Evolutionary conservation across 2,329 filamentous ascomycete species (phyloP).

Genomic region (Ophiostoma sp.): DNA sequence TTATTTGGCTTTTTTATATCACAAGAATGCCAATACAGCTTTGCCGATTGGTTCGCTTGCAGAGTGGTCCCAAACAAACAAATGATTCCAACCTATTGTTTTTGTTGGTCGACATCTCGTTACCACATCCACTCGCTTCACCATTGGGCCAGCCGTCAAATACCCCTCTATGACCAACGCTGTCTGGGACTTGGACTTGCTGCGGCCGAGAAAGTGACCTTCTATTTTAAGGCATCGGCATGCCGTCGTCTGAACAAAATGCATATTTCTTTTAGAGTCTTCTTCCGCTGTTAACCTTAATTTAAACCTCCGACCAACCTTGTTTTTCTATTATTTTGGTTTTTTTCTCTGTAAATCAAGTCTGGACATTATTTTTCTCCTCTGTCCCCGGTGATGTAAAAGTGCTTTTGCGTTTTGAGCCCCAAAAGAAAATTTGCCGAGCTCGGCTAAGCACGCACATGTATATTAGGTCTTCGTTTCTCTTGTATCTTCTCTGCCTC

Average conservation of each 20-base stretch:
- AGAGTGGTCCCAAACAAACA: neutral
- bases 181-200: neutral
- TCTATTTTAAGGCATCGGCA: neutral
- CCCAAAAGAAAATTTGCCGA: constrained; percentile 4
- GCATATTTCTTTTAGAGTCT: neutral
- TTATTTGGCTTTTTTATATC: neutral
- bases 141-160: neutral
- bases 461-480: neutral
- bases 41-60: constrained; percentile 13
- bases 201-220: neutral
- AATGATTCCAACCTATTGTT: neutral
- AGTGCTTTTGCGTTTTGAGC: neutral
- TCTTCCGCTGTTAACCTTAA: neutral
- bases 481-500: neutral
- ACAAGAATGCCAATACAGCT: neutral
- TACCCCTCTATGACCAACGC: neutral
- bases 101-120: neutral
- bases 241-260: neutral
- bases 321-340: neutral
- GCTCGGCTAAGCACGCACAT: constrained; percentile 11
- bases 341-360: neutral
- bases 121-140: neutral
- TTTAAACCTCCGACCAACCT: neutral
- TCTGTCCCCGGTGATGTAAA: neutral
- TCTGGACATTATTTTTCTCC: neutral